Conservation (phyloP, 306 rosid species). For the Sechiopsis laciniata region DNA sequence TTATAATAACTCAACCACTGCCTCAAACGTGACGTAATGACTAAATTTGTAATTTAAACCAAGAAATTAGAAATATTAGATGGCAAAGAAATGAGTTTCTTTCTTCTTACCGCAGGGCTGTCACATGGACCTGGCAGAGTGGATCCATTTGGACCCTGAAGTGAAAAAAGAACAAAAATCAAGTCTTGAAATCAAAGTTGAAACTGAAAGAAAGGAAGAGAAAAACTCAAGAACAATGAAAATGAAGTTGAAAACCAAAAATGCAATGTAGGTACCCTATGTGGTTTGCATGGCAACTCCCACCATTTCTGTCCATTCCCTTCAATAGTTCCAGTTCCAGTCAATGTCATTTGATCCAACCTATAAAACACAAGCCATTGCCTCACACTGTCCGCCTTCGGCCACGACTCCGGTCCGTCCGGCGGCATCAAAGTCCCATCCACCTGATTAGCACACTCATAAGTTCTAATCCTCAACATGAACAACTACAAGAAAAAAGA, state of each 20-base stretch:
- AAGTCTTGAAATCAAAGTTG: neutral
- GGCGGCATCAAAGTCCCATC: constrained; percentile 91
- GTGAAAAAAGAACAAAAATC: neutral
- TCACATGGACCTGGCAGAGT: constrained; percentile 73
- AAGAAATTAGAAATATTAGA: neutral
- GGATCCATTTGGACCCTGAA: constrained; percentile 67
- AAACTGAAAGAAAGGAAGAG: neutral
- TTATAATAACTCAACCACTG: no score
- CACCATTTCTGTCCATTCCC: constrained; percentile 97
- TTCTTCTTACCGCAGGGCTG: constrained; percentile 73
- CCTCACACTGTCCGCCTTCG: constrained; percentile 50
- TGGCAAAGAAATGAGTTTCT: neutral
- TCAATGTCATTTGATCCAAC: constrained; percentile 69
- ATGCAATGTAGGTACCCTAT: constrained; percentile 46
- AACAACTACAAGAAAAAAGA: neutral
- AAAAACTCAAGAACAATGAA: neutral
- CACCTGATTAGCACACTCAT: constrained; percentile 40
- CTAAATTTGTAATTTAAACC: no score
- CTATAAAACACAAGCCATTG: constrained; percentile 92
- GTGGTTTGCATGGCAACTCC: constrained; percentile 98
- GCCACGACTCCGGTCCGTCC: constrained; percentile 87
- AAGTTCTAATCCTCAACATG: neutral
- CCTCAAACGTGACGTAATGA: no score
- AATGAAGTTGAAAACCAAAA: neutral
- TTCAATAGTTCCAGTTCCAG: constrained; percentile 82